These are phyloP conservation scores for Ceratocystis diversiconidia DNA, from an alignment of 2,329 filamentous ascomycete species.

Conservation along the genomic window DNA sequence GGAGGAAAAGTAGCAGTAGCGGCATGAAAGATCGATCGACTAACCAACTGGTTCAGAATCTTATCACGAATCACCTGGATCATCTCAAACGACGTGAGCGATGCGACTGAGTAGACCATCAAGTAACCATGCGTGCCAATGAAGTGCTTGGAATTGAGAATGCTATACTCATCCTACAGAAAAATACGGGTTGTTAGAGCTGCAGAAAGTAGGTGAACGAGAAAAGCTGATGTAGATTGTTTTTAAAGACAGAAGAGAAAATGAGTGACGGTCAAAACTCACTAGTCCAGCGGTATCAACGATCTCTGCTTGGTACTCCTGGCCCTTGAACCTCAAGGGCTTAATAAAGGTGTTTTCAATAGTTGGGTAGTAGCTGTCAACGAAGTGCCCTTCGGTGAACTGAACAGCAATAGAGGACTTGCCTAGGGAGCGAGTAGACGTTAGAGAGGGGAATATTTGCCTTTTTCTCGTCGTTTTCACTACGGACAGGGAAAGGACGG, in stretches of 20 bases:
- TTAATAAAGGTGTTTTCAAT: slow-evolving; percentile 99
- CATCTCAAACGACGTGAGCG: slow-evolving; percentile 93
- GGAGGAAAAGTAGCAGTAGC: background rate
- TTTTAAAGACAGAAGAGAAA: background rate
- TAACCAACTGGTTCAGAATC: slow-evolving; percentile 86
- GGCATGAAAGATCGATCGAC: slow-evolving; percentile 23
- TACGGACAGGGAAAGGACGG: background rate
- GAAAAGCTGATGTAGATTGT: background rate
- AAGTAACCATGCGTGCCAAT: slow-evolving; percentile 99
- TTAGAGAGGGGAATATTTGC: background rate
- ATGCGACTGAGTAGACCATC: slow-evolving; percentile 95
- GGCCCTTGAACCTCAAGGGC: slow-evolving; percentile 79
- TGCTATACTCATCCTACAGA: slow-evolving; percentile 85
- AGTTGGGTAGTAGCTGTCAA: slow-evolving; percentile 97
- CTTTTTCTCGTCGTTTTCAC: background rate
- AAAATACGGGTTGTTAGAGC: slow-evolving; percentile 11
- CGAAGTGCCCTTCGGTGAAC: slow-evolving; percentile 94
- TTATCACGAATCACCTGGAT: slow-evolving; percentile 90
- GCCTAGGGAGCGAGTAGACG: slow-evolving; percentile 38
- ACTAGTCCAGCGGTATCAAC: slow-evolving; percentile 95
- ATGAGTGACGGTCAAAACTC: slow-evolving; percentile 23
- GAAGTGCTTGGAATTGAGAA: slow-evolving; percentile 95
- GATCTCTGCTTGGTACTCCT: slow-evolving; percentile 92
- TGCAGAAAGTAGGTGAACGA: background rate
- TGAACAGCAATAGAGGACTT: slow-evolving; percentile 96